Evolutionary conservation across 1,139 yeast species (phyloP).

Genomic region (Pichia sp.): DNA sequence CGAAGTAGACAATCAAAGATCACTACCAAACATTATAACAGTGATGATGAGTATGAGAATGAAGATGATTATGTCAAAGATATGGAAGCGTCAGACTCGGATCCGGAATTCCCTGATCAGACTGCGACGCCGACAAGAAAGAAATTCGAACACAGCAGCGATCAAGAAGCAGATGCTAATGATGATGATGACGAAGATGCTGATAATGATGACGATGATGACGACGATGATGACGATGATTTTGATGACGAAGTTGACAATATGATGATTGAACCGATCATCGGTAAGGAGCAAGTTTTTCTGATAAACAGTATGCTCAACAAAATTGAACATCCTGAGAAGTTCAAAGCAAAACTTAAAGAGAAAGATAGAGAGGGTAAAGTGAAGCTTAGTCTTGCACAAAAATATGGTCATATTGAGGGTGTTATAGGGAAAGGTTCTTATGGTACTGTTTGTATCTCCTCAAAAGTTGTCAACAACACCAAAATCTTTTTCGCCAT

Average conservation of each 20-base stretch:
- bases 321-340: slow-evolving; percentile 30
- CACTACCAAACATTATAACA: slow-evolving; percentile 9
- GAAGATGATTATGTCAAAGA: slow-evolving; percentile 20
- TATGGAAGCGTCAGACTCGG: slow-evolving; percentile 2
- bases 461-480: slow-evolving; percentile 32
- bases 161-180: slow-evolving; percentile 23
- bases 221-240: slow-evolving; percentile 25
- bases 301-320: slow-evolving; percentile 43
- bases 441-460: slow-evolving; percentile 58
- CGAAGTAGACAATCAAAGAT: slow-evolving; percentile 10
- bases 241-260: slow-evolving; percentile 31
- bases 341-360: slow-evolving; percentile 21
- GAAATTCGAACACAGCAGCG: slow-evolving; percentile 20
- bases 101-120: background rate
- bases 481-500: slow-evolving; percentile 49
- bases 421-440: slow-evolving; percentile 66
- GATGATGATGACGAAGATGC: slow-evolving; percentile 23
- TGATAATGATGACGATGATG: slow-evolving; percentile 23
- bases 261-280: slow-evolving; percentile 41
- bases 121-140: background rate
- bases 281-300: slow-evolving; percentile 47
- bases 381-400: slow-evolving; percentile 23
- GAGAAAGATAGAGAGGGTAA: slow-evolving; percentile 19
- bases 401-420: slow-evolving; percentile 54
- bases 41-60: slow-evolving; percentile 27